These are phyloP conservation scores for Selaginella moellendorffii DNA, from an alignment of 75 land plant genomes.

Conservation along the genomic window DNA sequence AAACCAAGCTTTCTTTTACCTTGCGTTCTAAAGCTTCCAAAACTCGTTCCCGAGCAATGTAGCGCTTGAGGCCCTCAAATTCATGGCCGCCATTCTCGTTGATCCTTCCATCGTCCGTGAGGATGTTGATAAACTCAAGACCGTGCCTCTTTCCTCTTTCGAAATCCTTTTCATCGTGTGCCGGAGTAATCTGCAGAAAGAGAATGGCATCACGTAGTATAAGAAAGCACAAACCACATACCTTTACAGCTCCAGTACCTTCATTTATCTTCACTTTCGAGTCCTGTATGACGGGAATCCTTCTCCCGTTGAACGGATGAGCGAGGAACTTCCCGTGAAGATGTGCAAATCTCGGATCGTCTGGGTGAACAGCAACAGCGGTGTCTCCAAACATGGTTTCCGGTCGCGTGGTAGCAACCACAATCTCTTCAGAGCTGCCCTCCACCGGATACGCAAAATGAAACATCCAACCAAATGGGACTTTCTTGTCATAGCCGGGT, in stretches of 20 bases:
- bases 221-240: conserved; percentile 12
- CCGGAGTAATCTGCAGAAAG: conserved; percentile 89
- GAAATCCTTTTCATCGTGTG: conserved; percentile 94
- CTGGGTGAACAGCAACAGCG: conserved; percentile 90
- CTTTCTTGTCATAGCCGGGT: no score
- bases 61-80: no score
- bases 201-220: neutral
- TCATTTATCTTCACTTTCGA: no score
- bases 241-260: conserved; percentile 67
- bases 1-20: neutral
- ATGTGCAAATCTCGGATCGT: conserved; percentile 79
- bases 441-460: no score
- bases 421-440: no score
- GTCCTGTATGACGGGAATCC: conserved; percentile 78
- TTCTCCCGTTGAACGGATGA: conserved; percentile 77
- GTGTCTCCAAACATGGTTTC: conserved; percentile 94
- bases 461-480: no score
- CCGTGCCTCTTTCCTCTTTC: conserved; percentile 77
- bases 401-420: conserved; percentile 91
- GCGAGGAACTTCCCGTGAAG: conserved; percentile 69
- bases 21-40: neutral
- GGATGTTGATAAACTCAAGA: conserved; percentile 75
- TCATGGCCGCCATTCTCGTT: neutral
- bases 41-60: neutral
- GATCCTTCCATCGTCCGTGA: conserved; percentile 65